A percentile compares a stretch with the other conserved stretches of the same genome.
Conservation (phyloP, 2,329 filamentous ascomycete species). For the Penicillium sp. region DNA sequence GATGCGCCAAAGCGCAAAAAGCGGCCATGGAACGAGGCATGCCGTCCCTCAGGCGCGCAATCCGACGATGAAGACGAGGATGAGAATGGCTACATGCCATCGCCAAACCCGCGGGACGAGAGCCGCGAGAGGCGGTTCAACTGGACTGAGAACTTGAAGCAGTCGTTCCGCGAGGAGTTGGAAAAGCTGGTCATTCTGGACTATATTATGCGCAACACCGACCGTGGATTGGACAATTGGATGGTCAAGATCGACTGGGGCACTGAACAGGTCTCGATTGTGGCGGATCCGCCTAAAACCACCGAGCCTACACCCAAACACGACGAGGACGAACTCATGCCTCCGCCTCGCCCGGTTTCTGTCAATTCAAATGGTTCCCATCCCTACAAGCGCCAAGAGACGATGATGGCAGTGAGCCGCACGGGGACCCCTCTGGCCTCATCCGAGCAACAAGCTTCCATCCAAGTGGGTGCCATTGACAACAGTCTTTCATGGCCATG, state of each 20-base stretch:
- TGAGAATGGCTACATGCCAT: constrained; percentile 41
- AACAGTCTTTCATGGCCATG: constrained; percentile 98
- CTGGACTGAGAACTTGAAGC: constrained; percentile 87
- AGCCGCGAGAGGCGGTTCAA: constrained; percentile 60
- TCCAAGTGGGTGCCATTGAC: constrained; percentile 89
- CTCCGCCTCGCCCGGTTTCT: constrained; percentile 63
- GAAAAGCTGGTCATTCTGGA: constrained; percentile 97
- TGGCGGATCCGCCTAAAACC: constrained; percentile 76
- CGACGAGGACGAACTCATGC: constrained; percentile 52
- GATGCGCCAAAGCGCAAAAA: constrained; percentile 69
- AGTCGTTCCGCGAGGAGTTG: constrained; percentile 89
- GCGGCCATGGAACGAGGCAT: constrained; percentile 78
- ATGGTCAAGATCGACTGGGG: constrained; percentile 97
- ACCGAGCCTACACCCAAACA: constrained; percentile 51
- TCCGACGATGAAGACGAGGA: constrained; percentile 66
- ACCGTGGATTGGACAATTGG: constrained; percentile 96
- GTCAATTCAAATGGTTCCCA: constrained; percentile 53
- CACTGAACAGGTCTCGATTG: constrained; percentile 78
- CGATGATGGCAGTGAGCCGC: constrained; percentile 74
- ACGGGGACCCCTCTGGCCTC: constrained; percentile 55
- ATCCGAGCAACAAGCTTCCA: constrained; percentile 56
- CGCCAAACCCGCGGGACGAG: constrained; percentile 50
- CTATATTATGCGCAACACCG: constrained; percentile 99
- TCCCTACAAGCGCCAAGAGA: constrained; percentile 76
- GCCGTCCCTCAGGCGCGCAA: constrained; percentile 66